Evolutionary conservation across 306 rosid genomes (phyloP).

Genomic region (Corylus heterophylla): DNA sequence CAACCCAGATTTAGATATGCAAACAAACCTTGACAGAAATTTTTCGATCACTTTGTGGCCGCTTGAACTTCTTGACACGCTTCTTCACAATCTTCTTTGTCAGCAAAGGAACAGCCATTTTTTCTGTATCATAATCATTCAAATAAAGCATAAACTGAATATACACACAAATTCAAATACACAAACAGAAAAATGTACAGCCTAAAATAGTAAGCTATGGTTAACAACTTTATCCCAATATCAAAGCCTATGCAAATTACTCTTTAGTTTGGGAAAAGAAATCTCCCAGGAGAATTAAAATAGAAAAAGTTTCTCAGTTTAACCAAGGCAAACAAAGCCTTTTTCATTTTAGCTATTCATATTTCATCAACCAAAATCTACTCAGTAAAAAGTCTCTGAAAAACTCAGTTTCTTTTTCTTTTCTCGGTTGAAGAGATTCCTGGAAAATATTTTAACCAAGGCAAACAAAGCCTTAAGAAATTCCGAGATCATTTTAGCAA

Average conservation of each 20-base stretch:
- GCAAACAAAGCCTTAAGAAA: background rate
- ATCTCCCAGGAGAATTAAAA: background rate
- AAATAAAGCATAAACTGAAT: background rate
- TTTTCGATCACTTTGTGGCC: slow-evolving; percentile 65
- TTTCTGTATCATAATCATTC: slow-evolving; percentile 19
- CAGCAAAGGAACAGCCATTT: slow-evolving; percentile 65
- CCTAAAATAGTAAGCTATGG: background rate
- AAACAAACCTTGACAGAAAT: slow-evolving; percentile 50
- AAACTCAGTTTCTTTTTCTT: background rate
- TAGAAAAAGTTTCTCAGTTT: background rate
- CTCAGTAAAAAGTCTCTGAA: no score
- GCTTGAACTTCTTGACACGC: slow-evolving; percentile 59
- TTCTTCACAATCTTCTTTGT: slow-evolving; percentile 68
- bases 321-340: no score
- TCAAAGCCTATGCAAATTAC: background rate
- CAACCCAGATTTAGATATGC: background rate
- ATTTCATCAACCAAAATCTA: no score
- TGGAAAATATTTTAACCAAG: background rate
- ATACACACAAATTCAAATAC: background rate
- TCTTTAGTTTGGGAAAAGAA: background rate
- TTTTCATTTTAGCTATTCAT: no score
- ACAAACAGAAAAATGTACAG: background rate
- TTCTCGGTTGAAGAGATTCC: background rate
- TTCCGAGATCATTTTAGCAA: background rate
- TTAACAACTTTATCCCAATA: background rate